Base-by-base conservation (phyloP, 768 basidiomycete genomes). In the Clathrus columnatus region DNA sequence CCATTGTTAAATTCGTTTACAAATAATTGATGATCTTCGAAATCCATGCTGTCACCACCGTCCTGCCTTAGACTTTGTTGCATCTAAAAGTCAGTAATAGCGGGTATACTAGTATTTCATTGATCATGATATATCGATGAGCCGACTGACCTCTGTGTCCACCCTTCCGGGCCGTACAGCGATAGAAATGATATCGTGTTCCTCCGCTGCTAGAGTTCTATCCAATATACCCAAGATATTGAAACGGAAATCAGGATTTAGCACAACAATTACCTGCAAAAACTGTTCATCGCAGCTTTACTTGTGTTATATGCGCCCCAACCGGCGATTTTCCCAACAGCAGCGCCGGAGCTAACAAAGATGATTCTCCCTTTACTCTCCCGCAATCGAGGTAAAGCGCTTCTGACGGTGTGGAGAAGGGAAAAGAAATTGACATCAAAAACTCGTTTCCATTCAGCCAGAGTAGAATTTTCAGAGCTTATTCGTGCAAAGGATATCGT, bases 371-470 rank as follows among this genome's bases (percentile, higher is more conserved):
- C 90, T 6, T 74, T 57, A 51, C 81, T 82, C 61, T 75, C 70
- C 36, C 85, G 83, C 57, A 97, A 72, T 57, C 79, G 72, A 4
- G 91, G 90, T 2, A 92, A 70, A 14, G 83, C 71, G 10, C 76
- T 75, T 61, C 84, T 78, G 28, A 93, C 62, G 21, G 87, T 78
- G 29, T 81, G 77, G 45, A 95, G 71, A 18, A 90, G 75, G 1
- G 91, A 89, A 72, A 91, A 90, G 69, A 95, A 85, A 68, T 94
- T 95, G 69, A 89, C 75, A 61, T 93, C 85, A 65, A 95, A 91
- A 63, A 83, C 78, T 21, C 66, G 62, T 64, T 79, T 84, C 89
- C 88, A 91, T 20, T 70, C 69, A 51, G 79, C 74, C 36, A 85
- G 60, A 16, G 76, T 66, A n/a, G 69, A 63, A 7, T 75, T 73